A percentile compares a stretch with the other conserved stretches of the same genome.
These are phyloP conservation scores for Globisporangium camurandrum DNA, from an alignment of 352 stramenopile genomes.

Conservation along the genomic window DNA sequence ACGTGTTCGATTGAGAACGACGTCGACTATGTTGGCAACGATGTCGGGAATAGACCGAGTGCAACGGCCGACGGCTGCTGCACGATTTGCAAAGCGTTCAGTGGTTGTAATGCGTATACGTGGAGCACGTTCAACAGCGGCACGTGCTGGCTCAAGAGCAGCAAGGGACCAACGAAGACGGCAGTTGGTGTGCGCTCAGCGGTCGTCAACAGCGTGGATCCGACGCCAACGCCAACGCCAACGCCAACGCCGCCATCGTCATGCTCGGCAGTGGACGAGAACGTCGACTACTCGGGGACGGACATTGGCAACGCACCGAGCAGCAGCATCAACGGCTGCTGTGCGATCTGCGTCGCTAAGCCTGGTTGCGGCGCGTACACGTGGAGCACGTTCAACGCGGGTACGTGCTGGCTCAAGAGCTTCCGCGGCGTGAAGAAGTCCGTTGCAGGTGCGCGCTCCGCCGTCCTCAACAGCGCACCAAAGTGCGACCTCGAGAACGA, in stretches of 20 bases:
- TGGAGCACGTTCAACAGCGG: conserved; percentile 36
- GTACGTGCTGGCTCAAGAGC: conserved; percentile 57
- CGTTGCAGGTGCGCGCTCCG: not conserved
- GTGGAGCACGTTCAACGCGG: conserved; percentile 38
- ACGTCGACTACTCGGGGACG: conserved; percentile 6
- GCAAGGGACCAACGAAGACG: conserved; percentile 12
- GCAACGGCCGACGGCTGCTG: conserved; percentile 10
- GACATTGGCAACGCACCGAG: conserved; percentile 10
- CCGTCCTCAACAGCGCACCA: not conserved
- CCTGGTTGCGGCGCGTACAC: conserved; percentile 22
- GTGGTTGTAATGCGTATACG: conserved; percentile 33
- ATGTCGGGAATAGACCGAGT: conserved; percentile 6
- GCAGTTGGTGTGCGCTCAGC: conserved; percentile 6
- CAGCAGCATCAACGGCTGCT: conserved; percentile 8
- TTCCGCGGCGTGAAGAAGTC: not conserved
- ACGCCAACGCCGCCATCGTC: not conserved
- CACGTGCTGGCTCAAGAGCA: conserved; percentile 58
- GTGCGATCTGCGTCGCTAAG: conserved; percentile 3
- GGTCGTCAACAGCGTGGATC: conserved; percentile 2
- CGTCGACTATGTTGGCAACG: conserved; percentile 19
- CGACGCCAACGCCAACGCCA: no score
- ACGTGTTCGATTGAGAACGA: conserved; percentile 20
- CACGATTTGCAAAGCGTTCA: conserved; percentile 1
- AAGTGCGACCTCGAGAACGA: conserved; percentile 6
- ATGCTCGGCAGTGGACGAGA: not conserved